These are phyloP conservation scores for Flueggea neowawraea DNA, from an alignment of 441 rosid genomes.

Conservation along the genomic window DNA sequence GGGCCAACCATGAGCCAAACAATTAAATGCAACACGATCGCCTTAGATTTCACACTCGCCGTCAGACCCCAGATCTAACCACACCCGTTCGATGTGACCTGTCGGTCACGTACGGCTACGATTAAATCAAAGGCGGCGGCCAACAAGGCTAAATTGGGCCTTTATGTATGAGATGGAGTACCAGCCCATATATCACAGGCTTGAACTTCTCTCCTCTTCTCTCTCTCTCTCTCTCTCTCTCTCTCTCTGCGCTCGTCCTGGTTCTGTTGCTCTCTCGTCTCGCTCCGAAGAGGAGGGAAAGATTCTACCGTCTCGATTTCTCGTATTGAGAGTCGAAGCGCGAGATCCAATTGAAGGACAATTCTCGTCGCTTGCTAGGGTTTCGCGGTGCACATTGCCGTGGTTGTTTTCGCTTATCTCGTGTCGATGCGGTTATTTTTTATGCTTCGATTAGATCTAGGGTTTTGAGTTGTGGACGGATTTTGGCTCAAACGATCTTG, in stretches of 20 bases:
- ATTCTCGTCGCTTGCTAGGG: constrained; percentile 22
- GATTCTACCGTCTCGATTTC: constrained; percentile 19
- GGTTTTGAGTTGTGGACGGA: constrained; percentile 15
- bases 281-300: not conserved
- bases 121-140: constrained; percentile 33
- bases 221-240: too few relatives aligned
- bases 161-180: constrained; percentile 38
- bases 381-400: constrained; percentile 9
- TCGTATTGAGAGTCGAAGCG: constrained; percentile 23
- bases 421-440: constrained; percentile 18
- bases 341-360: constrained; percentile 41
- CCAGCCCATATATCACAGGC: constrained; percentile 15
- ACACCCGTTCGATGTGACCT: constrained; percentile 19
- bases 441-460: constrained; percentile 35
- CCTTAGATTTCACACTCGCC: constrained; percentile 12
- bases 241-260: too few relatives aligned
- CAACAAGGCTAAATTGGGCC: constrained; percentile 30
- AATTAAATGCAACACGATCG: constrained; percentile 10
- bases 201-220: not conserved
- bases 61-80: constrained; percentile 14
- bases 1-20: not conserved
- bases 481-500: constrained; percentile 22
- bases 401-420: not conserved
- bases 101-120: constrained; percentile 35
- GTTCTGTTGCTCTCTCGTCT: too few relatives aligned